Evolutionary conservation across 257 asterid species (phyloP).

Genomic region (Solanum ossicruentum): DNA sequence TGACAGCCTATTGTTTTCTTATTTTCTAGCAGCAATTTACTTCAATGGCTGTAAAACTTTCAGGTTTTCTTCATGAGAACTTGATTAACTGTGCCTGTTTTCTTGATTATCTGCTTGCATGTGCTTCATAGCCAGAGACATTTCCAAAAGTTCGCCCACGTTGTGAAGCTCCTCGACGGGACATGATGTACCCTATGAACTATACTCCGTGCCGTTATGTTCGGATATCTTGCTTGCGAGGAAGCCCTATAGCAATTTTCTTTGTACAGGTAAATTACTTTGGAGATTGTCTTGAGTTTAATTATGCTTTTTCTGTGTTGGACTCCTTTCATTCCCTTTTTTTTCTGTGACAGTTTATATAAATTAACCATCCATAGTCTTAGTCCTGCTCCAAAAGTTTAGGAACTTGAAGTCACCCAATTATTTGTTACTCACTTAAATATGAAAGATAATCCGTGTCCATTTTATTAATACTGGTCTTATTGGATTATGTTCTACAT

Average conservation of each 20-base stretch:
- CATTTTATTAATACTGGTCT: not conserved
- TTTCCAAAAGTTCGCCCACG: conserved; percentile 89
- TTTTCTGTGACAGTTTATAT: not conserved
- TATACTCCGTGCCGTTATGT: conserved; percentile 91
- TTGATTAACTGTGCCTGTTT: not conserved
- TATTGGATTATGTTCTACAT: not conserved
- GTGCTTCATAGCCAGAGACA: conserved; percentile 71
- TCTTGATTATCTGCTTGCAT: conserved; percentile 1
- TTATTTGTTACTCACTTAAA: not conserved
- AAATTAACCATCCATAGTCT: not conserved
- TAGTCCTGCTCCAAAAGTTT: not conserved
- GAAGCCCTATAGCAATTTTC: conserved; percentile 89
- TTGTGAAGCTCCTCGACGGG: conserved; percentile 98
- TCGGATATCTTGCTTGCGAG: conserved; percentile 94
- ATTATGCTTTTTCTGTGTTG: not conserved
- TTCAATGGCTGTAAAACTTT: not conserved
- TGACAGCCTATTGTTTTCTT: not conserved
- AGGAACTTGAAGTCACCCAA: not conserved
- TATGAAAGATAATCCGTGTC: not conserved
- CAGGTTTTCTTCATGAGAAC: not conserved
- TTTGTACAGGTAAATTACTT: conserved; percentile 61
- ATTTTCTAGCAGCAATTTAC: not conserved
- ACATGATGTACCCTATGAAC: conserved; percentile 74
- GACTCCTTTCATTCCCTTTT: not conserved
- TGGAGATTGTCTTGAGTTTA: not conserved